A percentile compares a stretch with the other conserved stretches of the same genome.
Conservation (phyloP, 78 protist species). For the Pelomyxa schiedti region DNA sequence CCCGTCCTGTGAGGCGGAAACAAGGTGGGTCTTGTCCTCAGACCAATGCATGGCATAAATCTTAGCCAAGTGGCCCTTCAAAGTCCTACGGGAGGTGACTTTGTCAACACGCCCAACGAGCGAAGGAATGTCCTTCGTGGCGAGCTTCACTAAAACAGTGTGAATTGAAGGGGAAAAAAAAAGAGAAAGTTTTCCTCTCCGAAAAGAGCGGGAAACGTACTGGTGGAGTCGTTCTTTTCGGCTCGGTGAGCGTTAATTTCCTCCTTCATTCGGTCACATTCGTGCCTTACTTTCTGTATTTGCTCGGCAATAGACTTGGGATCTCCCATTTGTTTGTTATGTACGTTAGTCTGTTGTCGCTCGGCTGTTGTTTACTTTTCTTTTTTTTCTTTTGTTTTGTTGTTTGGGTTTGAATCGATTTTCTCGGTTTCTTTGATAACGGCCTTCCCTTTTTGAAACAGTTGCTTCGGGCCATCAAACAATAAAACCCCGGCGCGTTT, state of each 20-base stretch:
- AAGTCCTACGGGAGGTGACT: constrained; percentile 49
- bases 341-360: too few relatives aligned
- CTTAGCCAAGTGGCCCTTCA: constrained; percentile 88
- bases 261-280: constrained; percentile 44
- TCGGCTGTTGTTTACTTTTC: too few relatives aligned
- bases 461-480: too few relatives aligned
- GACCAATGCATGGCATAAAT: constrained; percentile 92
- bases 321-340: too few relatives aligned
- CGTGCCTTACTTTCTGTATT: constrained; percentile 50
- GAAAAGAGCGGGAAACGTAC: constrained; percentile 9
- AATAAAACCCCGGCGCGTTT: too few relatives aligned
- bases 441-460: too few relatives aligned
- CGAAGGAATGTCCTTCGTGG: constrained; percentile 22
- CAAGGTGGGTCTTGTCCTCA: constrained; percentile 64
- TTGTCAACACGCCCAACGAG: constrained; percentile 47
- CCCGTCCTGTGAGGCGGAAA: constrained; percentile 92
- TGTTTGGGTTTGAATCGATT: too few relatives aligned
- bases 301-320: constrained; percentile 22
- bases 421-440: too few relatives aligned
- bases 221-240: constrained; percentile 43
- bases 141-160: background rate
- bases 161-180: background rate
- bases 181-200: background rate
- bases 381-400: too few relatives aligned
- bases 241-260: constrained; percentile 49